Conservation (phyloP, 768 basidiomycete genomes). For the Leccinum obscurum region DNA sequence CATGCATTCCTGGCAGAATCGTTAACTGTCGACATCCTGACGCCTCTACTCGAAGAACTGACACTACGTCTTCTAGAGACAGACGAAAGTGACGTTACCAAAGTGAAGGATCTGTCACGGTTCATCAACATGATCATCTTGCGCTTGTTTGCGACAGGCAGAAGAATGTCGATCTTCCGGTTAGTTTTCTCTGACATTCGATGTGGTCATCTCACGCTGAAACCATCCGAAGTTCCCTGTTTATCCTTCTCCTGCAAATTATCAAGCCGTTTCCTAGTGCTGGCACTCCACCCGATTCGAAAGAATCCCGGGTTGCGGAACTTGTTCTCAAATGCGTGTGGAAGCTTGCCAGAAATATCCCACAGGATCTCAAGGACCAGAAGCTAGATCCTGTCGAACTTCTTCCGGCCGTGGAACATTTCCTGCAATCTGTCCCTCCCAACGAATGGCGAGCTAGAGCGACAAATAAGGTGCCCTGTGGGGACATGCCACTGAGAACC, state of each 20-base stretch:
- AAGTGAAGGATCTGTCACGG: slow-evolving; percentile 89
- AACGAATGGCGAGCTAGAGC: slow-evolving; percentile 95
- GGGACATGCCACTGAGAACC: slow-evolving; percentile 96
- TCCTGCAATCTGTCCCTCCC: slow-evolving; percentile 89
- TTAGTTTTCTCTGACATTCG: slow-evolving; percentile 36
- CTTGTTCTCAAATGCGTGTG: slow-evolving; percentile 95
- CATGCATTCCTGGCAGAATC: slow-evolving; percentile 86
- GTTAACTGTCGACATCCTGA: slow-evolving; percentile 80
- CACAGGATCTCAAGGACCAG: slow-evolving; percentile 81
- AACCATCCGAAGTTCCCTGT: slow-evolving; percentile 47
- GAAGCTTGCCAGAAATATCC: slow-evolving; percentile 95
- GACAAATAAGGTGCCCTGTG: slow-evolving; percentile 88
- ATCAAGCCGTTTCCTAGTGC: slow-evolving; percentile 80
- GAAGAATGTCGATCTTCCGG: slow-evolving; percentile 91
- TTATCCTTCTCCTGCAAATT: slow-evolving; percentile 78
- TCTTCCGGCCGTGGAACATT: slow-evolving; percentile 91
- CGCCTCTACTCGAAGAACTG: slow-evolving; percentile 86
- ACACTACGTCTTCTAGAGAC: slow-evolving; percentile 91
- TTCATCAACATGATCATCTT: slow-evolving; percentile 99
- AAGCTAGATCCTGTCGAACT: slow-evolving; percentile 85
- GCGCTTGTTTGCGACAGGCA: slow-evolving; percentile 86
- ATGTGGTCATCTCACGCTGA: slow-evolving; percentile 2
- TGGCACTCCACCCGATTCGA: slow-evolving; percentile 70
- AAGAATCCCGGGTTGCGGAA: slow-evolving; percentile 87
- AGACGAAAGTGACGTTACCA: slow-evolving; percentile 79